phyloP scores from a whole-genome alignment of 768 basidiomycete genomes.

The Boletus tylopilopsis region DNA sequence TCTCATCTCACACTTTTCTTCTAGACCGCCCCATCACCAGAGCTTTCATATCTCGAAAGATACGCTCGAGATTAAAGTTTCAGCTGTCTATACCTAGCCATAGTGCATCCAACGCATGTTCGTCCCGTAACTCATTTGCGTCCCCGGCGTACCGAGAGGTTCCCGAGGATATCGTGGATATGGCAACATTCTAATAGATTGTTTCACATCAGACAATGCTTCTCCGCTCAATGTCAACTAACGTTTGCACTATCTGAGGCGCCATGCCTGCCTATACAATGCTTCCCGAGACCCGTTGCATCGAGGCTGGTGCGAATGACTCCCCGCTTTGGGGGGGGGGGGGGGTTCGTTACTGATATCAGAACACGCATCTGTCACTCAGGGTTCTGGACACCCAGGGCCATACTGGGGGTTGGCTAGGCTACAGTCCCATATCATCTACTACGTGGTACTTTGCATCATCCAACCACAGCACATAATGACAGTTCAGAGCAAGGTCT shows the following conservation, averaged over 20 bases:
- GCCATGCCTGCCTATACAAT: slow-evolving; percentile 8
- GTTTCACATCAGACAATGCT: slow-evolving; percentile 3
- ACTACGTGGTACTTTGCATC: neutral
- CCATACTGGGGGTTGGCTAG: neutral
- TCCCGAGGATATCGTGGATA: neutral
- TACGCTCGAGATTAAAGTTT: slow-evolving; percentile 18
- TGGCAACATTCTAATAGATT: no score
- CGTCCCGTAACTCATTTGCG: slow-evolving; percentile 8
- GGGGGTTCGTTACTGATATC: neutral
- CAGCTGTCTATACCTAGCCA: neutral
- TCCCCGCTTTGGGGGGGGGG: neutral
- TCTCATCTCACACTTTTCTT: slow-evolving; percentile 4
- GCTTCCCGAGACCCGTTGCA: slow-evolving; percentile 1
- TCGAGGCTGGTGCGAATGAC: slow-evolving; percentile 2
- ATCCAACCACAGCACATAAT: neutral
- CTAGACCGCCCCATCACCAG: neutral
- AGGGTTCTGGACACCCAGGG: neutral
- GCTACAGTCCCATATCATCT: neutral
- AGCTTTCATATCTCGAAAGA: slow-evolving; percentile 14
- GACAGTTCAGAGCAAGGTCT: neutral
- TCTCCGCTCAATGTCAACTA: slow-evolving; percentile 1
- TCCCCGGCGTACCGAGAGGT: neutral
- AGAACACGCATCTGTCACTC: neutral
- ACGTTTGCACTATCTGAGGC: neutral
- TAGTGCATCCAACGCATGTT: slow-evolving; percentile 11